phyloP scores from a whole-genome alignment of 108 stramenopile genomes.

The Cyclotella cryptica region DNA sequence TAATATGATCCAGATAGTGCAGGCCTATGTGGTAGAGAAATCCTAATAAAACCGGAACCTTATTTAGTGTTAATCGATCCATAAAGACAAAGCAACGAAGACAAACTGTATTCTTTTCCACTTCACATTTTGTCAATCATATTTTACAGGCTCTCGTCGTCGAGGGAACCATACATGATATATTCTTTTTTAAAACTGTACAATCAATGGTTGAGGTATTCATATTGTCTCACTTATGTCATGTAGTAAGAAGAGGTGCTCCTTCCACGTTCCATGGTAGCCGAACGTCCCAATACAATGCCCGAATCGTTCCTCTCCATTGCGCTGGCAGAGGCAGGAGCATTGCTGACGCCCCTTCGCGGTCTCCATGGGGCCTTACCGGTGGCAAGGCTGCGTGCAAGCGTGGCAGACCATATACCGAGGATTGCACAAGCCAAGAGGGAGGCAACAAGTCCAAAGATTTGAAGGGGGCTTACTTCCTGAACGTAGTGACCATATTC shows the following conservation, averaged over 20 bases:
- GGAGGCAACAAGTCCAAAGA: constrained; percentile 29
- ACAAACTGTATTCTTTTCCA: neutral
- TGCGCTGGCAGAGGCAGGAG: neutral
- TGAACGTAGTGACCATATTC: constrained; percentile 27
- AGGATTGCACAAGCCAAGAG: constrained; percentile 26
- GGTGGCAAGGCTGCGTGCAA: constrained; percentile 27
- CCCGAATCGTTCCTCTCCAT: neutral
- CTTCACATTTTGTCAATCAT: neutral
- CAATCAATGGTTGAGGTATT: neutral
- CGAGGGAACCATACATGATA: neutral
- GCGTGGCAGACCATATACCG: constrained; percentile 19
- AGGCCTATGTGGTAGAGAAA: too few relatives aligned
- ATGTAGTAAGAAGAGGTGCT: constrained; percentile 40
- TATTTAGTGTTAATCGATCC: too few relatives aligned
- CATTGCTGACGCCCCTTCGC: constrained; percentile 4
- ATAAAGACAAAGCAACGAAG: neutral
- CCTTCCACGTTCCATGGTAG: constrained; percentile 21
- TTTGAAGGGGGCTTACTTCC: constrained; percentile 42
- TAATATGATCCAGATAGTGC: too few relatives aligned
- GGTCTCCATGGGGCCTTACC: constrained; percentile 46
- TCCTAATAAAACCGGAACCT: too few relatives aligned
- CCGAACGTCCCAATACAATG: constrained; percentile 27
- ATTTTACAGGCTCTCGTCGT: neutral
- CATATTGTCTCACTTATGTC: too few relatives aligned
- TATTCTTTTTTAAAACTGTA: constrained; percentile 4